Conservation (phyloP, 2,329 filamentous ascomycete species). For the Hypoxylon sp. region DNA sequence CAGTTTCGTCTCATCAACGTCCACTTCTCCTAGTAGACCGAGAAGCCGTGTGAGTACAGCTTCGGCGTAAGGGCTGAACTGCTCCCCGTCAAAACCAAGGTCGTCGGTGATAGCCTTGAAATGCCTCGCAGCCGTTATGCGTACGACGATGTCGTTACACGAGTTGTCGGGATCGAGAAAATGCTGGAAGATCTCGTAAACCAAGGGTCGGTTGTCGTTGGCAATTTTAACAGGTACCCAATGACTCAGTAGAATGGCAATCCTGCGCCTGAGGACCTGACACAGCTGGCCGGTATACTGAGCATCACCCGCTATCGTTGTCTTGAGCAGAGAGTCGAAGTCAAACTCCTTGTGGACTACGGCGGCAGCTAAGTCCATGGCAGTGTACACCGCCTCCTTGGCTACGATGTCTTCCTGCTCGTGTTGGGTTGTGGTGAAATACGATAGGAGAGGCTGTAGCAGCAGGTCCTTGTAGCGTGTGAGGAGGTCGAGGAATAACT, state of each 20-base stretch:
- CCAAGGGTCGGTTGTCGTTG: constrained; percentile 70
- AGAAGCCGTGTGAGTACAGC: constrained; percentile 77
- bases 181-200: constrained; percentile 90
- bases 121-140: constrained; percentile 87
- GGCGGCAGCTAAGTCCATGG: constrained; percentile 84
- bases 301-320: constrained; percentile 79
- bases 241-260: constrained; percentile 86
- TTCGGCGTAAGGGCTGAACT: constrained; percentile 80
- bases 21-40: constrained; percentile 78
- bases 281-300: constrained; percentile 69
- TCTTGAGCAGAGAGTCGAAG: constrained; percentile 80
- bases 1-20: constrained; percentile 88
- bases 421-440: constrained; percentile 81
- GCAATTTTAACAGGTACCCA: constrained; percentile 85
- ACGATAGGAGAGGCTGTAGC: constrained; percentile 78
- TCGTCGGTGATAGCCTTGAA: constrained; percentile 83
- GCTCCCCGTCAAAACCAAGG: constrained; percentile 77
- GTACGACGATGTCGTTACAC: constrained; percentile 88
- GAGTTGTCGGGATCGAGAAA: constrained; percentile 79
- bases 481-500: constrained; percentile 89
- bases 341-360: constrained; percentile 78
- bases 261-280: constrained; percentile 85
- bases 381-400: constrained; percentile 95
- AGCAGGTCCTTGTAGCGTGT: constrained; percentile 87
- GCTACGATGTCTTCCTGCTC: constrained; percentile 73